phyloP scores from a whole-genome alignment of 805 yeast genomes.

The Myxozyma mucilagina region DNA sequence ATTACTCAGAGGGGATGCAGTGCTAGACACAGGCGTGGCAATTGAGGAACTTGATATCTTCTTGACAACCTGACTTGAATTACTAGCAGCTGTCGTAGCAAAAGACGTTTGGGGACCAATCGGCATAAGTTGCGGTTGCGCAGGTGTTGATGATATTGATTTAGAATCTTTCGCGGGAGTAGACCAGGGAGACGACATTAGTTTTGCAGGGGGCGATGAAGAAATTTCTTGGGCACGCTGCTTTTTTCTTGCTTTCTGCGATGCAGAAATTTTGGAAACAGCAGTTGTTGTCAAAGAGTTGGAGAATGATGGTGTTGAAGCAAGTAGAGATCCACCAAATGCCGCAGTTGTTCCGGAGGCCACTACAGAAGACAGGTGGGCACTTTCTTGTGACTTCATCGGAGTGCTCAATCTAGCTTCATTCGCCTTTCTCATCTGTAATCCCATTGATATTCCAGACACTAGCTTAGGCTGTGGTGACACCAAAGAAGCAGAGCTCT shows the following conservation, averaged over 20 bases:
- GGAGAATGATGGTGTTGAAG: background rate
- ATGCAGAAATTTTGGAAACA: slow-evolving; percentile 29
- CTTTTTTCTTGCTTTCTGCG: slow-evolving; percentile 62
- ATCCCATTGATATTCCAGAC: slow-evolving; percentile 25
- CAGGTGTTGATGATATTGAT: background rate
- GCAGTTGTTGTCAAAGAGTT: background rate
- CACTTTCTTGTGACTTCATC: background rate
- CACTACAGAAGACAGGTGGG: background rate
- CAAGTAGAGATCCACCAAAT: background rate
- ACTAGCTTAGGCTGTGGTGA: background rate
- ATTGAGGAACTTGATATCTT: background rate
- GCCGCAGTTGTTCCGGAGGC: background rate
- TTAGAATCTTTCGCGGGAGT: slow-evolving; percentile 9
- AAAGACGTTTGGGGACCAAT: slow-evolving; percentile 30
- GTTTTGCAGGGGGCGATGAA: background rate
- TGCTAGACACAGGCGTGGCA: background rate
- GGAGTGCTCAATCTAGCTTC: background rate
- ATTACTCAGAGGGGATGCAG: background rate
- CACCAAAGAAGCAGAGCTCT: background rate
- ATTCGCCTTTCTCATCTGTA: slow-evolving; percentile 6
- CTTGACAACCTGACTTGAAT: slow-evolving; percentile 1
- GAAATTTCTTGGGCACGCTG: slow-evolving; percentile 37
- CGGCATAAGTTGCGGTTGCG: slow-evolving; percentile 16
- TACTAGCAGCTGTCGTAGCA: slow-evolving; percentile 28
- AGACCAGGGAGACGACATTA: slow-evolving; percentile 25